phyloP scores from a whole-genome alignment of 176 grass and related monocot genomes.

The Ampelocalamus luodianensis region DNA sequence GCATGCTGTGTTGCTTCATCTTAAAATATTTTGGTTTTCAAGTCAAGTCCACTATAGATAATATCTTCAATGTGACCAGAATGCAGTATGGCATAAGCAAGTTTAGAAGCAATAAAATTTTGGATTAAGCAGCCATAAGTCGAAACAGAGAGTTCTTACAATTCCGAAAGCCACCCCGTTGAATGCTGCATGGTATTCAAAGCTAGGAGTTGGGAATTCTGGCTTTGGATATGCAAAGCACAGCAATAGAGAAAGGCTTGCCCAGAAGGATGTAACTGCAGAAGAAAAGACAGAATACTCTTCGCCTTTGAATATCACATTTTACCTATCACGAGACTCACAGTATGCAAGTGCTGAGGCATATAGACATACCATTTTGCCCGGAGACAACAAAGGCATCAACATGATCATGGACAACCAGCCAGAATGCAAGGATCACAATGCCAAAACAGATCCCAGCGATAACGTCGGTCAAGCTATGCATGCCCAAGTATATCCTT shows the following conservation, averaged over 20 bases:
- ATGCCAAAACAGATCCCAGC: constrained; percentile 75
- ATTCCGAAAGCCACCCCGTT: constrained; percentile 95
- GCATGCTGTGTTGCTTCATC: background rate
- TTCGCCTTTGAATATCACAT: background rate
- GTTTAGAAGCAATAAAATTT: background rate
- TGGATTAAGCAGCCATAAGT: constrained; percentile 3
- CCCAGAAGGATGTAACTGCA: constrained; percentile 92
- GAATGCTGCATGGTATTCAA: constrained; percentile 92
- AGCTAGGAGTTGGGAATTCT: constrained; percentile 93
- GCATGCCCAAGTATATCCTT: constrained; percentile 97
- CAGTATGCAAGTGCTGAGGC: background rate
- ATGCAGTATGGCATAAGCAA: background rate
- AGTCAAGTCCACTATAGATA: constrained; percentile 8
- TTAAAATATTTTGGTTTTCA: constrained; percentile 24
- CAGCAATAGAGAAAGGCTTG: constrained; percentile 69
- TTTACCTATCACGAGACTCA: background rate
- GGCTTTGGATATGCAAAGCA: constrained; percentile 92
- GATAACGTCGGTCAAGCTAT: constrained; percentile 81
- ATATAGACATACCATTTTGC: constrained; percentile 74
- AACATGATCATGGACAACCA: constrained; percentile 62
- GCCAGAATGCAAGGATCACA: constrained; percentile 83
- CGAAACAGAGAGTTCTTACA: constrained; percentile 62
- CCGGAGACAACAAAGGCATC: constrained; percentile 84
- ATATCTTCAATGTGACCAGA: constrained; percentile 17
- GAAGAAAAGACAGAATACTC: constrained; percentile 7